These are phyloP conservation scores for Plantago coronopus DNA, from an alignment of 305 asterid genomes.

Conservation along the genomic window DNA sequence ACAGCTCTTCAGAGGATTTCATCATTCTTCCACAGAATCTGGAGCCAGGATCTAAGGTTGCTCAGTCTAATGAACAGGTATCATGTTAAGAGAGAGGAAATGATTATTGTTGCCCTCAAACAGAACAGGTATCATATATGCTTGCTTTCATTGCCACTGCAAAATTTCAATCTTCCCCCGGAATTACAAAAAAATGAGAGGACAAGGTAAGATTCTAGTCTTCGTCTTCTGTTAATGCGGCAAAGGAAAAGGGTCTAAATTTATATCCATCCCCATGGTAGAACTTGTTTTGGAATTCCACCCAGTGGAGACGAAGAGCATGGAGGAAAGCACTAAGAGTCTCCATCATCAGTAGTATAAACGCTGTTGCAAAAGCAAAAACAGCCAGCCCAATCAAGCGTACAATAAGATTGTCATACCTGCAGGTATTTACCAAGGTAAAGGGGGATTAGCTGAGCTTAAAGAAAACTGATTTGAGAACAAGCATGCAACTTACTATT, in stretches of 20 bases:
- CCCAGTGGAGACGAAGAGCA: slow-evolving; percentile 97
- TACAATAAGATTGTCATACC: slow-evolving; percentile 71
- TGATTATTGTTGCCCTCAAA: slow-evolving; percentile 7
- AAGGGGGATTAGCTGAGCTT: slow-evolving; percentile 4
- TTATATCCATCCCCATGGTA: slow-evolving; percentile 91
- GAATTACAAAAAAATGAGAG: background rate
- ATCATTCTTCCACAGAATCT: slow-evolving; percentile 6
- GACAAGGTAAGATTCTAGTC: slow-evolving; percentile 30
- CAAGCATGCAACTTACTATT: background rate
- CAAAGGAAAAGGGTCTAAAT: slow-evolving; percentile 80
- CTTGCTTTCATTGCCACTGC: slow-evolving; percentile 13
- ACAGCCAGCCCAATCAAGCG: slow-evolving; percentile 77
- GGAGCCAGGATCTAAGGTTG: background rate
- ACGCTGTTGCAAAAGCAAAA: slow-evolving; percentile 87
- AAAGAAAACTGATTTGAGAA: slow-evolving; percentile 1
- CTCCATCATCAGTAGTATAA: slow-evolving; percentile 94
- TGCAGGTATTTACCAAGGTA: slow-evolving; percentile 27
- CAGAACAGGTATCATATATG: background rate
- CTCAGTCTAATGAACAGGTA: slow-evolving; percentile 3
- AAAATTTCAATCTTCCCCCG: slow-evolving; percentile 12
- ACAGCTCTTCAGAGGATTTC: slow-evolving; percentile 11
- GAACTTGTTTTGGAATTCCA: slow-evolving; percentile 89
- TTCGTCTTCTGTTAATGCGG: slow-evolving; percentile 54
- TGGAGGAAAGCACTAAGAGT: slow-evolving; percentile 97
- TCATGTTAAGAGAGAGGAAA: slow-evolving; percentile 10